phyloP scores from a whole-genome alignment of 2,329 filamentous ascomycete genomes.

The Emergomyces orientalis region DNA sequence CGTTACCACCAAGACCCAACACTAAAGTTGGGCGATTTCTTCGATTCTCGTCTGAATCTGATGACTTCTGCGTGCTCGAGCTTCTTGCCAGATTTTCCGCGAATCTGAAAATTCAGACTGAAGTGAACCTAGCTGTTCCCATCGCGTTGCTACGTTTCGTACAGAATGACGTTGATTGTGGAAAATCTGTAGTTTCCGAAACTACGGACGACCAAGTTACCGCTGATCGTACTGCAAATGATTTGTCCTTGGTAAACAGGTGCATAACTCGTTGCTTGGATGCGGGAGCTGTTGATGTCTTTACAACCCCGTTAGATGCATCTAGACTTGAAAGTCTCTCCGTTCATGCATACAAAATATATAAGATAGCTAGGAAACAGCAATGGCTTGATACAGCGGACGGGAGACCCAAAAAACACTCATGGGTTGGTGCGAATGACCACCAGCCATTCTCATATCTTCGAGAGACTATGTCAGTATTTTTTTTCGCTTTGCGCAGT shows the following conservation, averaged over 20 bases:
- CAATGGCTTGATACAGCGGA: conserved; percentile 62
- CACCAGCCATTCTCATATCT: conserved; percentile 82
- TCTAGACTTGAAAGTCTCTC: conserved; percentile 67
- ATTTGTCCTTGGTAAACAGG: conserved; percentile 37
- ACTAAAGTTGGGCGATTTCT: conserved; percentile 26
- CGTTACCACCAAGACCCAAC: conserved; percentile 21
- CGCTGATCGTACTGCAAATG: conserved; percentile 25
- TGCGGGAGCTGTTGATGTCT: conserved; percentile 75
- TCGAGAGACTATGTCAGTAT: conserved; percentile 66
- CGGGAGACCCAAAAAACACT: conserved; percentile 69
- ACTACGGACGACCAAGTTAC: conserved; percentile 13
- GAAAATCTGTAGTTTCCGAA: conserved; percentile 15
- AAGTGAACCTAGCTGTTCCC: conserved; percentile 42
- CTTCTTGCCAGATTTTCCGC: conserved; percentile 41
- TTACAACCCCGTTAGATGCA: conserved; percentile 66
- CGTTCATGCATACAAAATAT: conserved; percentile 73
- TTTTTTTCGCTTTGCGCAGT: neutral
- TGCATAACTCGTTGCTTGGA: conserved; percentile 59
- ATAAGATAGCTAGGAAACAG: conserved; percentile 65
- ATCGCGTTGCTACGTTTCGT: conserved; percentile 38
- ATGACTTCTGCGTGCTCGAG: conserved; percentile 41
- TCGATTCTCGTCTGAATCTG: conserved; percentile 36
- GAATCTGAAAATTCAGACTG: conserved; percentile 43
- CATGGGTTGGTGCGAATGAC: conserved; percentile 82
- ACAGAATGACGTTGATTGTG: conserved; percentile 28